phyloP scores from a whole-genome alignment of 768 basidiomycete genomes.

The Calocybe gangraenosa region DNA sequence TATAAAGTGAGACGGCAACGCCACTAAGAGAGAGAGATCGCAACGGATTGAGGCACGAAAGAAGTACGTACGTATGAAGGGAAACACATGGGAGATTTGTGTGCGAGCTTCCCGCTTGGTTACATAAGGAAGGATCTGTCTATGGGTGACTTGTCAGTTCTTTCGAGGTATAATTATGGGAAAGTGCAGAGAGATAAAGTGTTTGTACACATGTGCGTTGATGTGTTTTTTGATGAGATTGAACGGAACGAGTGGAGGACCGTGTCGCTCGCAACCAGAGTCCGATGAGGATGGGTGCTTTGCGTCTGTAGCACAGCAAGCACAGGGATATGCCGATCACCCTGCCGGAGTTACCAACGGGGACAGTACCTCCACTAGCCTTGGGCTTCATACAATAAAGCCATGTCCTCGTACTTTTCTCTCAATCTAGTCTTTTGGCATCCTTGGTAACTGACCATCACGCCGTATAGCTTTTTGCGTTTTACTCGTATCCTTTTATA shows the following conservation, averaged over 20 bases:
- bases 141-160: conserved; percentile 4
- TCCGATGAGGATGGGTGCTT: conserved; percentile 37
- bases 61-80: conserved; percentile 23
- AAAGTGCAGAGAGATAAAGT: neutral
- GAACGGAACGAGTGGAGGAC: conserved; percentile 28
- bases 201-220: conserved; percentile 12
- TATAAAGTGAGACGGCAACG: conserved; percentile 18
- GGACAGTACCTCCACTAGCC: conserved; percentile 22
- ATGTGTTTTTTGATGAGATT: conserved; percentile 10
- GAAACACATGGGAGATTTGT: conserved; percentile 8
- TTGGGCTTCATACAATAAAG: conserved; percentile 24
- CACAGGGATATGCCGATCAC: conserved; percentile 33
- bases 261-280: conserved; percentile 31
- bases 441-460: conserved; percentile 49
- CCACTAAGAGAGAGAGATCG: conserved; percentile 21
- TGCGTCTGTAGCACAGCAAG: conserved; percentile 14
- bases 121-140: conserved; percentile 22
- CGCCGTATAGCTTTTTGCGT: conserved; percentile 24
- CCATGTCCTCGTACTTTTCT: conserved; percentile 26
- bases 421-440: conserved; percentile 24
- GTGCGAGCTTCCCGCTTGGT: conserved; percentile 19
- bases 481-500: conserved; percentile 31
- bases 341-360: conserved; percentile 22
- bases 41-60: conserved; percentile 16
- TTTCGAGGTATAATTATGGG: conserved; percentile 1